Evolutionary conservation across 345 rosid genomes (phyloP), one percentile per base, ranked within the genome.

Genomic region (Hibiscus mutabilis): DNA sequence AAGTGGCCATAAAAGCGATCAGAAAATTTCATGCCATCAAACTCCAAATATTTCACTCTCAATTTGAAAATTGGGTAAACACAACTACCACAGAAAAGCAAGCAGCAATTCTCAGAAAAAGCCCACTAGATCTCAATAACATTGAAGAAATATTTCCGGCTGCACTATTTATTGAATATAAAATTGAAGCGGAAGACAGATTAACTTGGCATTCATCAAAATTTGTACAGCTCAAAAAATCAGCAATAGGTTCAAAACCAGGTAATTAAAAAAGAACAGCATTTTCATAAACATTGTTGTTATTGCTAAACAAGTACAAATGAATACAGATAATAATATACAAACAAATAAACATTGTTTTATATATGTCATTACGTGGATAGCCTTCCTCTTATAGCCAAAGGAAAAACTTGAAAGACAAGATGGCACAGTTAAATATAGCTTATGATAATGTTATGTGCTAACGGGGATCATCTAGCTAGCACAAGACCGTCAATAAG

Each of bases 401-500:
- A 33, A 11, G 62, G 75, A 44, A 59, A n/a, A 49, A 49, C 55
- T 49, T 49, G 19, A 49, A 49, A 49, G 52, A 49, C 55, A 49
- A 49, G 55, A 16, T 49, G 7, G 55, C 55, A 49, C 7, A 14
- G 6, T 1, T 49, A 49, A 22, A 29, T 77, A 16, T 77, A 67
- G 81, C 79, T 68, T 60, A 76, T 73, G 82, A 57, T 67, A 52
- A 65, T 71, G 77, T 80, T 80, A 66, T 67, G 69, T 68, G 73
- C 79, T 67, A 65, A 78, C 1, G 68, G 52, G 69, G 33, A 66
- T 14, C 16, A 68, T 46, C 69, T 47, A 61, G 42, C 60, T 64
- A 59, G 77, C 72, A 78, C 75, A 78, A 74, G 75, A 62, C 69
- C 75, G 67, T 66, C 77, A 21, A 78, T 76, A 71, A 74, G 82